A percentile compares a stretch with the other conserved stretches of the same genome.
Evolutionary conservation across 2,329 filamentous ascomycete genomes (phyloP).

Genomic region (Knoxdaviesia capensis): DNA sequence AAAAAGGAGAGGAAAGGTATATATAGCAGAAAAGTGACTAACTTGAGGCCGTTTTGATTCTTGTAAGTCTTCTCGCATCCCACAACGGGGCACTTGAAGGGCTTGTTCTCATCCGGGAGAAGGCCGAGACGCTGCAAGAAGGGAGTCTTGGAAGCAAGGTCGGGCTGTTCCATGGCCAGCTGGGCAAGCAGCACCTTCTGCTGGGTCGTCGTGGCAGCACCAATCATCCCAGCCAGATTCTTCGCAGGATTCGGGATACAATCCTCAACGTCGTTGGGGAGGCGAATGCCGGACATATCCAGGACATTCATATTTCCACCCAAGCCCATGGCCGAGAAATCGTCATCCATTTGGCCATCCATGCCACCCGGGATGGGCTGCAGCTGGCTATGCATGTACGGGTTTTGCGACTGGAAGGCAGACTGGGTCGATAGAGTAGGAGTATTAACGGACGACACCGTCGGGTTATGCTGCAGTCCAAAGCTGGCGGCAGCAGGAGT

Average conservation of each 20-base stretch:
- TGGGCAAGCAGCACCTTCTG: conserved; percentile 46
- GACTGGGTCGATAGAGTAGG: conserved; percentile 72
- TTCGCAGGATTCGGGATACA: conserved; percentile 90
- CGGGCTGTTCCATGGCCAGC: conserved; percentile 54
- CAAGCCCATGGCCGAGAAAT: conserved; percentile 42
- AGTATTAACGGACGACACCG: conserved; percentile 91
- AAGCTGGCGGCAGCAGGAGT: conserved; percentile 65
- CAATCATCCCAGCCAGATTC: conserved; percentile 72
- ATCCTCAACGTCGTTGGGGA: conserved; percentile 21
- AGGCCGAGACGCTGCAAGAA: conserved; percentile 36
- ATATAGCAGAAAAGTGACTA: conserved; percentile 17
- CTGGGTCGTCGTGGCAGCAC: conserved; percentile 41
- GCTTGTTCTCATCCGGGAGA: conserved; percentile 85
- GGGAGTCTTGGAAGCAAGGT: conserved; percentile 43
- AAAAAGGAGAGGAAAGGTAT: conserved; percentile 3
- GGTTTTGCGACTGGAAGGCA: conserved; percentile 11
- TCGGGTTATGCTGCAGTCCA: conserved; percentile 78
- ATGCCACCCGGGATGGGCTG: conserved; percentile 3
- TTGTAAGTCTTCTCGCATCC: conserved; percentile 99
- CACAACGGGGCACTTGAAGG: conserved; percentile 93
- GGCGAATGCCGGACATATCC: too few species aligned
- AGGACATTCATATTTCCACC: conserved; percentile 39
- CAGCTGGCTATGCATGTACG: background rate
- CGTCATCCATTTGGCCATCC: conserved; percentile 54
- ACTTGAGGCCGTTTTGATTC: conserved; percentile 97